Evolutionary conservation across 2,329 filamentous ascomycete species (phyloP), one percentile per base, ranked within the genome.

Genomic region (Escovopsis weberi): DNA sequence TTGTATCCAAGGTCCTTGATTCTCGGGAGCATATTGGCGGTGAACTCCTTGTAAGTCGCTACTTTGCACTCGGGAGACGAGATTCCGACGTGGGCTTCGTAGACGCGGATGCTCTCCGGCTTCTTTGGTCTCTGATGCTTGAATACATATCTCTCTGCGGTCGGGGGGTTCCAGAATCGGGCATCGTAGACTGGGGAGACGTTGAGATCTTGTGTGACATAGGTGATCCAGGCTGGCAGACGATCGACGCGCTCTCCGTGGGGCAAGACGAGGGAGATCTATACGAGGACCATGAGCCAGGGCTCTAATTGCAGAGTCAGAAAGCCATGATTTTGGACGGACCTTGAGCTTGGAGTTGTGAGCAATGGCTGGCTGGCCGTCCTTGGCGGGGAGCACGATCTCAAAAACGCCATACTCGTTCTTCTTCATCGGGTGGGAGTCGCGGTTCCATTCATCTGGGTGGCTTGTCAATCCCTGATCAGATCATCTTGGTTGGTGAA

Each of bases 311-410:
- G 12, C 34, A 4, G 4, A 19, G 12, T 19, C 4, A 1, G 26
- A 33, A 5, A 30, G 38, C 6, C 23, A 26, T 6, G 33, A 12
- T 30, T 4, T 4, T 23, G 28, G 3, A 45, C 63, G 47, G 59
- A 88, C 89, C 81, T 98, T 98, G 64, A 98, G 65, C 66, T 95
- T 98, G 53, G 87, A 93, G 52, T 94, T 86, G 66, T 98, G 91
- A 39, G 82, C 74, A 55, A 98, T 94, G 4, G 79, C 80, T 37
- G 85, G 72, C 47, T 82, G 66, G 32, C 88, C 87, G 55, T 86
- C 58, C 45, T 74, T 75, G 38, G 82, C 76, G 10, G 85, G 83
- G 8, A 98, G 53, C 1, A 69, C 75, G 41, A 95, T 78, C 57
- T 94, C 83, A 66, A 89, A 98, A 26, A 93, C 80, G 4, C 91